Evolutionary conservation across 1,284 basidiomycete species (phyloP).

Genomic region (Sanguinoderma infundibulare): DNA sequence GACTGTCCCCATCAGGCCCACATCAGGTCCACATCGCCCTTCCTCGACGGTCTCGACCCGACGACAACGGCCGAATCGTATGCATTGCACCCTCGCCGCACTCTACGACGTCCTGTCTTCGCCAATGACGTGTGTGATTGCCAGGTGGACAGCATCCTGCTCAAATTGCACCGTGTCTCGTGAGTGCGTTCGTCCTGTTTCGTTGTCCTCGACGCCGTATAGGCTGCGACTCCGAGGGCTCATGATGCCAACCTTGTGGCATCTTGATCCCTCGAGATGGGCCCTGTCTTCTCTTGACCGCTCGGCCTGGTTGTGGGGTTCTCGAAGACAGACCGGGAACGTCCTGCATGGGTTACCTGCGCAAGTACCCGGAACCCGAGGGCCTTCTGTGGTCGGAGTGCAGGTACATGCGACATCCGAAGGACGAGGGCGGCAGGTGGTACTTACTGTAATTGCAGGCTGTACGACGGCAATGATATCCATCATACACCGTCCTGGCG

Average conservation of each 20-base stretch:
- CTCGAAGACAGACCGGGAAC: not conserved
- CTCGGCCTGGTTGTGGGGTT: not conserved
- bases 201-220: not conserved
- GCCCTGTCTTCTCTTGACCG: not conserved
- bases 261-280: constrained; percentile 4
- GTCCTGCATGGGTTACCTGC: not conserved
- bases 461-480: constrained; percentile 2
- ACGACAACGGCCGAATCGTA: not conserved
- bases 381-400: not conserved
- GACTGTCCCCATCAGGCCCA: no score
- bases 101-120: not conserved
- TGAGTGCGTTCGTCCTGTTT: not conserved
- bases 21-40: not conserved
- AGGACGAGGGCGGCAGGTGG: not conserved
- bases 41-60: not conserved
- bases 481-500: not conserved
- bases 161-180: not conserved
- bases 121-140: not conserved
- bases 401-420: not conserved
- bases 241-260: constrained; percentile 4
- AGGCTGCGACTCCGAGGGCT: not conserved
- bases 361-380: not conserved
- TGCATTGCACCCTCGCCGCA: not conserved
- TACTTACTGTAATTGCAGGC: no score
- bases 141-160: not conserved